These are phyloP conservation scores for Dothideomycetes sp. DNA, from an alignment of 2,329 filamentous ascomycete species.

Conservation along the genomic window DNA sequence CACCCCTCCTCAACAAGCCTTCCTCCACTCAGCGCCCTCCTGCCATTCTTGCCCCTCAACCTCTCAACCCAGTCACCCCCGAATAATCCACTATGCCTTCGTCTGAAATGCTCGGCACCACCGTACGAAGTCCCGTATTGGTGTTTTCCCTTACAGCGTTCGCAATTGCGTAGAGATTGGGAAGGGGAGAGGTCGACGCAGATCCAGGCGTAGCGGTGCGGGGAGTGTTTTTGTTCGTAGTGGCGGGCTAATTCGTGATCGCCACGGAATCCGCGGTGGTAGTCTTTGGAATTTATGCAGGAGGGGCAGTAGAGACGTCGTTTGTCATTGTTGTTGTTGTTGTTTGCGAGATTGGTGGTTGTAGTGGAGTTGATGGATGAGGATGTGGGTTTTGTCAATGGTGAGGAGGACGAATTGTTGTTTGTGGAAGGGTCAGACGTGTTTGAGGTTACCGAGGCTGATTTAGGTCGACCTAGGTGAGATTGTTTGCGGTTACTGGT, in stretches of 20 bases:
- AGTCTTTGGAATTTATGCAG: conserved; percentile 49
- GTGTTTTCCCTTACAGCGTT: conserved; percentile 68
- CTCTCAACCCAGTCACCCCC: conserved; percentile 8
- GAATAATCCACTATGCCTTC: conserved; percentile 49
- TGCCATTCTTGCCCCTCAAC: conserved; percentile 5
- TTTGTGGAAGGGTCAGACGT: too few species aligned
- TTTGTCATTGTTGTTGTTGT: conserved; percentile 59
- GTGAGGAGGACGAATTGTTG: too few species aligned
- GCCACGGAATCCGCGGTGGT: conserved; percentile 72
- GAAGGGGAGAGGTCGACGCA: conserved; percentile 51
- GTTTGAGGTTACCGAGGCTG: too few species aligned
- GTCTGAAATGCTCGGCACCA: conserved; percentile 78
- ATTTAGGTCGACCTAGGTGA: too few species aligned
- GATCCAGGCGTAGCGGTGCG: conserved; percentile 51
- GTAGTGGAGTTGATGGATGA: too few species aligned
- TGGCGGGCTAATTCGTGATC: conserved; percentile 60
- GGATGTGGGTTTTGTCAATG: too few species aligned
- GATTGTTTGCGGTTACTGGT: too few species aligned
- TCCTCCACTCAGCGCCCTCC: conserved; percentile 6
- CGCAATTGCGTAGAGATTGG: conserved; percentile 68
- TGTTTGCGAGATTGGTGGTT: too few species aligned
- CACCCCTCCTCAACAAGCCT: conserved; percentile 9
- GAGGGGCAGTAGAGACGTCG: conserved; percentile 51
- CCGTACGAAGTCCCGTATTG: conserved; percentile 90
- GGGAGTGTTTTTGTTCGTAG: conserved; percentile 56